Percentiles rank a stretch among this genome's conserved stretches.
Conservation (phyloP, 208 protist species). For the Tritrichomonas foetus region DNA sequence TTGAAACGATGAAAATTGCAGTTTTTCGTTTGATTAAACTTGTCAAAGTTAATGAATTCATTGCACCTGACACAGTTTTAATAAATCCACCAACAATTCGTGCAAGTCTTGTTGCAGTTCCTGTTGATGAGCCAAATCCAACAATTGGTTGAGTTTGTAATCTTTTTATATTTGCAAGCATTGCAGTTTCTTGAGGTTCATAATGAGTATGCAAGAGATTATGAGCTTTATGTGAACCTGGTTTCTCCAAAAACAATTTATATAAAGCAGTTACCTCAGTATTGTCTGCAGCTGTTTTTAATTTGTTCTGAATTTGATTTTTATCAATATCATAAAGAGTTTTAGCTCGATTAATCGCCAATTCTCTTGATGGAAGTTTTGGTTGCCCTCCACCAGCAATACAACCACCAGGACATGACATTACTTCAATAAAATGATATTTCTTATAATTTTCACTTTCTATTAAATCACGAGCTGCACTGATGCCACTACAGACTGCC, state of each 20-base stretch:
- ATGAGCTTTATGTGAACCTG: not conserved
- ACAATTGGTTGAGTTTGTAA: not conserved
- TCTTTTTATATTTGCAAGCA: not conserved
- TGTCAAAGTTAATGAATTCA: not conserved
- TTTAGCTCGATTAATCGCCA: not conserved
- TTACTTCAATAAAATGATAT: not conserved
- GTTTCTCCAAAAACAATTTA: not conserved
- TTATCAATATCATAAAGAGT: not conserved
- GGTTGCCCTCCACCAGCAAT: not conserved
- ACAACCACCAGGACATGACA: not conserved
- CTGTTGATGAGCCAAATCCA: not conserved
- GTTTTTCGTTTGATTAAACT: not conserved
- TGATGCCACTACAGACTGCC: not conserved
- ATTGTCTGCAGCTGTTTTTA: not conserved
- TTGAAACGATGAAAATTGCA: not conserved
- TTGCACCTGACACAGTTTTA: not conserved
- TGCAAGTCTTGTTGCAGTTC: not conserved
- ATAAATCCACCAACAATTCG: not conserved
- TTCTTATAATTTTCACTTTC: not conserved
- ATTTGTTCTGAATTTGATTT: not conserved
- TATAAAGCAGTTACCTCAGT: not conserved
- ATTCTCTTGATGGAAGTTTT: not conserved
- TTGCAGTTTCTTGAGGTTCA: not conserved
- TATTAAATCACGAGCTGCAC: not conserved
- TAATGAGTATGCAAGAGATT: not conserved